Base-by-base conservation (phyloP, 2,329 filamentous ascomycete genomes). In the Penicillium olsonii region DNA sequence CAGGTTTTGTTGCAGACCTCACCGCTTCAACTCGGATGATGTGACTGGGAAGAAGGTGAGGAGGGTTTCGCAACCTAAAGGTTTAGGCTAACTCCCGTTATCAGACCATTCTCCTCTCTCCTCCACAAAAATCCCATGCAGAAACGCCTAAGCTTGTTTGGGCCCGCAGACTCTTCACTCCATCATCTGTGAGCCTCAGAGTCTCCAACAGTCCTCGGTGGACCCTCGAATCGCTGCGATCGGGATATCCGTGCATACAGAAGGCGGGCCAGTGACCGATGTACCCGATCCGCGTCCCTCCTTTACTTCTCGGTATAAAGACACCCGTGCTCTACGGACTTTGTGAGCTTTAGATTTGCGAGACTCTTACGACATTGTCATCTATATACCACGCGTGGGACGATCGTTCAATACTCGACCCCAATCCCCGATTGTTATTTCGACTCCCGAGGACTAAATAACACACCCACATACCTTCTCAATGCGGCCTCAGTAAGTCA, bases 401-500 rank as follows among this genome's bases (percentile, higher is more conserved):
- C 45, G 38, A 50, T 45, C 42, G 27, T 41, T 7, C 7, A 14
- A 17, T 24, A 2, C 10, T 37, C 12, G n/a, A 37, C 17, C n/a
- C 19, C 18, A 20, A 19, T 24, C n/a, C 22, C 37, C 22, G 31
- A 27, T 7, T 27, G 24, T 34, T 45, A 18, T 24, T 37, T 24
- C 33, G 24, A 38, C 27, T 44, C 29, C 26, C 38, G 11, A 33
- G 27, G 29, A 37, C 33, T 33, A 48, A 29, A 37, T 18, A 29
- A 34, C 22, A 45, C 31, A 12, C 3, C 38, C 24, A 49, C 40
- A 38, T 20, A 34, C 24, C 17, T 24, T 60, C 52, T 46, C 62
- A 63, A 70, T 70, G 68, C 63, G 67, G 57, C 66, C 68, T 29
- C 68, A 69, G 68, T 70, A 59, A 66, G 68, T 68, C 3, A 19